These are phyloP conservation scores for Penicillium maclennaniae DNA, from an alignment of 495 filamentous ascomycete genomes.

Conservation along the genomic window DNA sequence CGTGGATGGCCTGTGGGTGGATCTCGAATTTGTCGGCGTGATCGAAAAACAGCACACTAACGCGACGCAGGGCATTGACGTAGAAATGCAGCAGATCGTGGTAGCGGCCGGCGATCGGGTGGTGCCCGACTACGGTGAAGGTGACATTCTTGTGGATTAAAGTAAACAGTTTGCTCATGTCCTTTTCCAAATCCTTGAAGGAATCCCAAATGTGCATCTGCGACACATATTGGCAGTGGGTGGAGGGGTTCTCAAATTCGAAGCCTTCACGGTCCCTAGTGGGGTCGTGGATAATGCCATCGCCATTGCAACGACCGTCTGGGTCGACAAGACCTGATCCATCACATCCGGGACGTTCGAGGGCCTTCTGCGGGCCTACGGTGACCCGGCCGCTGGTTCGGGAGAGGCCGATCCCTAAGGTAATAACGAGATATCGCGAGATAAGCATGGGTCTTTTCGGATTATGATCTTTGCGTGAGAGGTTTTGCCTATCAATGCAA, in stretches of 20 bases:
- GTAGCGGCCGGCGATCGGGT: slow-evolving; percentile 34
- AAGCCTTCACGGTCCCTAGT: slow-evolving; percentile 28
- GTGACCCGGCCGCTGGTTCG: slow-evolving; percentile 1
- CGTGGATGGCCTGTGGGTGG: slow-evolving; percentile 33
- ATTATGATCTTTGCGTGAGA: not conserved
- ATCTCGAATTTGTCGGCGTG: slow-evolving; percentile 35
- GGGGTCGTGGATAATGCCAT: slow-evolving; percentile 21
- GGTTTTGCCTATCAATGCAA: not conserved
- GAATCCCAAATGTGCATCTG: slow-evolving; percentile 38
- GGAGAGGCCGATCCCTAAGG: slow-evolving; percentile 11
- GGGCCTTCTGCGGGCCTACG: not conserved
- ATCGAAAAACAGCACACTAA: slow-evolving; percentile 28
- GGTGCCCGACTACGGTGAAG: slow-evolving; percentile 36
- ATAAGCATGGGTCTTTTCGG: not conserved
- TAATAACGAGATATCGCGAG: slow-evolving; percentile 9
- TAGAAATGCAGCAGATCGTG: slow-evolving; percentile 37
- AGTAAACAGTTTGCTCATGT: slow-evolving; percentile 34
- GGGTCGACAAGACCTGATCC: slow-evolving; percentile 23
- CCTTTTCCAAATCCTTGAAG: slow-evolving; percentile 37
- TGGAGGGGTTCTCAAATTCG: slow-evolving; percentile 33
- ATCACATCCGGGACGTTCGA: slow-evolving; percentile 16
- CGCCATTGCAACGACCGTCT: slow-evolving; percentile 23
- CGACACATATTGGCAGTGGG: slow-evolving; percentile 31
- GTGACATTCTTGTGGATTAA: slow-evolving; percentile 34
- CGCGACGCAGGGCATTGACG: slow-evolving; percentile 34